Evolutionary conservation across 2,329 filamentous ascomycete genomes (phyloP).

Genomic region (Fusarium nygamai): DNA sequence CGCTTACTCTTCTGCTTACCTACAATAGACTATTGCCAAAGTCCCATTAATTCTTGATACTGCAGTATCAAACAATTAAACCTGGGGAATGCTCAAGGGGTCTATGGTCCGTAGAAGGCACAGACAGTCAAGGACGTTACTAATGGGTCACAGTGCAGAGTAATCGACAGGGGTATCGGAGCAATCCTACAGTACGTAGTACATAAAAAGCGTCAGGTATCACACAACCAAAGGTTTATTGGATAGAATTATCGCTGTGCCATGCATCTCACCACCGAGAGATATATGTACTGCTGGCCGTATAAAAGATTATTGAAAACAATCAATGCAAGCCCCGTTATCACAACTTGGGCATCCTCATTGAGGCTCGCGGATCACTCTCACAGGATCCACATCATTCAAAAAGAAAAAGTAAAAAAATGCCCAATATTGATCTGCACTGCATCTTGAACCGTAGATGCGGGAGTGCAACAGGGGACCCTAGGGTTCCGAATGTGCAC

Average conservation of each 20-base stretch:
- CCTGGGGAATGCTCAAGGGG: slow-evolving; percentile 42
- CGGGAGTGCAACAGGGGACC: slow-evolving; percentile 30
- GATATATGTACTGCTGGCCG: neutral
- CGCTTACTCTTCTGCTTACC: slow-evolving; percentile 17
- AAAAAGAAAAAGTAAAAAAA: slow-evolving; percentile 4
- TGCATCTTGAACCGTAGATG: slow-evolving; percentile 32
- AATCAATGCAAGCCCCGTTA: neutral
- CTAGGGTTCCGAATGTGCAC: slow-evolving; percentile 13
- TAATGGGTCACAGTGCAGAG: slow-evolving; percentile 25
- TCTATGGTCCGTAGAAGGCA: slow-evolving; percentile 19
- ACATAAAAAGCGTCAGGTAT: slow-evolving; percentile 6
- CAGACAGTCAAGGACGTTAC: slow-evolving; percentile 6
- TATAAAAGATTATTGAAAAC: neutral
- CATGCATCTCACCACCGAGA: neutral
- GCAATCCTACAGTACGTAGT: slow-evolving; percentile 11
- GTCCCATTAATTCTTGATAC: neutral
- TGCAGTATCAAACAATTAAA: slow-evolving; percentile 23
- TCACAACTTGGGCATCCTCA: neutral
- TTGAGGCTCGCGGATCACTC: slow-evolving; percentile 6
- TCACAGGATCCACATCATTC: slow-evolving; percentile 6
- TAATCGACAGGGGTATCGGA: slow-evolving; percentile 35
- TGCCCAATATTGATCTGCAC: slow-evolving; percentile 28
- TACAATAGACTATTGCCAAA: neutral
- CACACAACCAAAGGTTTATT: slow-evolving; percentile 7
- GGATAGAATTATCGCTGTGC: neutral